A percentile compares a stretch with the other conserved stretches of the same genome.
Conservation (phyloP, 306 rosid species). For the Sophora flavescens region DNA sequence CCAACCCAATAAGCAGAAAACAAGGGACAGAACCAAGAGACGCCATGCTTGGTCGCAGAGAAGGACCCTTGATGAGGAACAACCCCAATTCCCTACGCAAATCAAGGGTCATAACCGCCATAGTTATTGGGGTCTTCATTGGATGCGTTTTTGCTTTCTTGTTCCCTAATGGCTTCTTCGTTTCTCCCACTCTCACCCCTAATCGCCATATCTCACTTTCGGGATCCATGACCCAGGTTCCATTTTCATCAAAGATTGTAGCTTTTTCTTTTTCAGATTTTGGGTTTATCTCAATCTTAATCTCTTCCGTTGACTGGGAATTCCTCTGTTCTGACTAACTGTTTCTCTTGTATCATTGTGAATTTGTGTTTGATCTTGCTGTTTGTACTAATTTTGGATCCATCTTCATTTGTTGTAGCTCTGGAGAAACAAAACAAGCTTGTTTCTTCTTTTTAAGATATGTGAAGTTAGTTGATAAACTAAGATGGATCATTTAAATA, state of each 20-base stretch:
- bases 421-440: neutral
- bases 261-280: slow-evolving; percentile 7
- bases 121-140: slow-evolving; percentile 68
- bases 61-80: slow-evolving; percentile 71
- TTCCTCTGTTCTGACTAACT: slow-evolving; percentile 13
- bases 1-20: too few species aligned
- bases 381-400: slow-evolving; percentile 16
- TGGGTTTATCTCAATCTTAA: slow-evolving; percentile 16
- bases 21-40: neutral
- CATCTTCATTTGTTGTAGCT: neutral
- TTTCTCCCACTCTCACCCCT: slow-evolving; percentile 39
- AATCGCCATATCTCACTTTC: slow-evolving; percentile 45
- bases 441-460: slow-evolving; percentile 1
- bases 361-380: slow-evolving; percentile 39
- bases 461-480: slow-evolving; percentile 26
- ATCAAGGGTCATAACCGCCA: slow-evolving; percentile 60
- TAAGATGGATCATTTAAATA: slow-evolving; percentile 3
- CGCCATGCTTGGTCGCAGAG: slow-evolving; percentile 69
- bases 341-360: neutral
- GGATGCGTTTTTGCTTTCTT: slow-evolving; percentile 76
- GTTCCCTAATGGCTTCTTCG: slow-evolving; percentile 70
- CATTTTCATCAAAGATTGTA: slow-evolving; percentile 3
- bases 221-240: slow-evolving; percentile 71
- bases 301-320: slow-evolving; percentile 44
- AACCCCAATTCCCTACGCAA: slow-evolving; percentile 53